These are phyloP conservation scores for Haplosporangium sp. DNA, from an alignment of 371 early-diverging fungal species.

Conservation along the genomic window DNA sequence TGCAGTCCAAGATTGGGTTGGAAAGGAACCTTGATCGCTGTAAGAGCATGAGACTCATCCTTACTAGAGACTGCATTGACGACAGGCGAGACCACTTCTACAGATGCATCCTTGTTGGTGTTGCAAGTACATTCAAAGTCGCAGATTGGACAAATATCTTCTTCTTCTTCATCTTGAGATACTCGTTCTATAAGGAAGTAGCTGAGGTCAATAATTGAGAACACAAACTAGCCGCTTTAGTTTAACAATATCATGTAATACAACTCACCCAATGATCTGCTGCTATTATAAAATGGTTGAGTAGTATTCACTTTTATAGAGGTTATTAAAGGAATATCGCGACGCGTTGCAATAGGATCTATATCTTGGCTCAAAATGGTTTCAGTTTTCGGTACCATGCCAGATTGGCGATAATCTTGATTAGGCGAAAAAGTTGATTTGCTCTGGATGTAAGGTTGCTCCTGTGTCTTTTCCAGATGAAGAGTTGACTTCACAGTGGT, in stretches of 20 bases:
- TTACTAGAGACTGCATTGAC: not conserved
- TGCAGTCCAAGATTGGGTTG: slow-evolving; percentile 18
- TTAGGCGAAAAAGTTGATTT: not conserved
- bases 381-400: not conserved
- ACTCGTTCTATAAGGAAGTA: slow-evolving; percentile 6
- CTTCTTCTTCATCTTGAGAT: slow-evolving; percentile 54
- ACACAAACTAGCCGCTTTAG: not conserved
- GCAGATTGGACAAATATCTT: slow-evolving; percentile 73
- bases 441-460: not conserved
- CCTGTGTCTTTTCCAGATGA: not conserved
- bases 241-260: not conserved
- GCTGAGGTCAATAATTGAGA: not conserved
- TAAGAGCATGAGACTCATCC: slow-evolving; percentile 20
- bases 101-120: slow-evolving; percentile 9
- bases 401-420: slow-evolving; percentile 1
- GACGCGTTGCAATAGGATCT: not conserved
- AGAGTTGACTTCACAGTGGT: not conserved
- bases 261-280: slow-evolving; percentile 8
- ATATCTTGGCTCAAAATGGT: not conserved
- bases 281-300: not conserved
- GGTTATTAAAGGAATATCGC: slow-evolving; percentile 4
- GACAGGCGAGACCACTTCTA: not conserved
- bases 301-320: not conserved
- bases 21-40: slow-evolving; percentile 47
- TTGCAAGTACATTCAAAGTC: slow-evolving; percentile 73